Evolutionary conservation across 352 stramenopile genomes (phyloP).

Genomic region (Globisporangium orthogonon): DNA sequence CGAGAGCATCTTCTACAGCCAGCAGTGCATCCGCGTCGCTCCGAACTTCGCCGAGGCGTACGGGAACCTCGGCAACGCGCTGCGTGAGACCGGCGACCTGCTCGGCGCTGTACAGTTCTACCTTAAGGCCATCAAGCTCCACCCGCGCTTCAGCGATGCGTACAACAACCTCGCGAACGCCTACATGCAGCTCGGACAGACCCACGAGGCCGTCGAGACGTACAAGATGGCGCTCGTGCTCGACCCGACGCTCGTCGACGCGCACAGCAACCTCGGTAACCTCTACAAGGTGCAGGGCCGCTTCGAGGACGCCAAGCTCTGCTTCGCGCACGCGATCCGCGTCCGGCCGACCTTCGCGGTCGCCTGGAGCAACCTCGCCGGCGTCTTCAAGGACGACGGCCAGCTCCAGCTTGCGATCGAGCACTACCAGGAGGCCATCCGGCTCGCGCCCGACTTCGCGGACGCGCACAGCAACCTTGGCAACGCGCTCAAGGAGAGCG

Average conservation of each 20-base stretch:
- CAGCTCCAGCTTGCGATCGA: constrained; percentile 76
- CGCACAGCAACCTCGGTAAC: constrained; percentile 93
- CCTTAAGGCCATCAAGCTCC: constrained; percentile 89
- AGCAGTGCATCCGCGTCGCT: constrained; percentile 91
- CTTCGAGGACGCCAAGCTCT: constrained; percentile 83
- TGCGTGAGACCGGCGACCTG: constrained; percentile 92
- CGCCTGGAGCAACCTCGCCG: constrained; percentile 90
- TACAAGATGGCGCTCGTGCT: constrained; percentile 93
- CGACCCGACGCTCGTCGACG: constrained; percentile 86
- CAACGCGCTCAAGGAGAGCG: constrained; percentile 79
- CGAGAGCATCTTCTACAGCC: constrained; percentile 94
- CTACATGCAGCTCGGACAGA: constrained; percentile 91
- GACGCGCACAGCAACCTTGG: constrained; percentile 86
- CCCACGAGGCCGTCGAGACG: constrained; percentile 86
- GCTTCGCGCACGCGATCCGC: constrained; percentile 89
- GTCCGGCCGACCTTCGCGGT: constrained; percentile 89
- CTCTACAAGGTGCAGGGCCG: constrained; percentile 87
- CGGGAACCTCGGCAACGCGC: constrained; percentile 91
- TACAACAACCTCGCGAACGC: constrained; percentile 91
- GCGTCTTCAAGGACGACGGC: constrained; percentile 88
- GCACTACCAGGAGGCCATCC: constrained; percentile 82
- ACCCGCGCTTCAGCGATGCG: constrained; percentile 86
- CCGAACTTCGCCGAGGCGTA: constrained; percentile 91
- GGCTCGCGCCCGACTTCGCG: constrained; percentile 77
- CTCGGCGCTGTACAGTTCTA: constrained; percentile 91